Base-by-base conservation (phyloP, 192 early-diverging fungal genomes). In the Coemansia guatemalensis region DNA sequence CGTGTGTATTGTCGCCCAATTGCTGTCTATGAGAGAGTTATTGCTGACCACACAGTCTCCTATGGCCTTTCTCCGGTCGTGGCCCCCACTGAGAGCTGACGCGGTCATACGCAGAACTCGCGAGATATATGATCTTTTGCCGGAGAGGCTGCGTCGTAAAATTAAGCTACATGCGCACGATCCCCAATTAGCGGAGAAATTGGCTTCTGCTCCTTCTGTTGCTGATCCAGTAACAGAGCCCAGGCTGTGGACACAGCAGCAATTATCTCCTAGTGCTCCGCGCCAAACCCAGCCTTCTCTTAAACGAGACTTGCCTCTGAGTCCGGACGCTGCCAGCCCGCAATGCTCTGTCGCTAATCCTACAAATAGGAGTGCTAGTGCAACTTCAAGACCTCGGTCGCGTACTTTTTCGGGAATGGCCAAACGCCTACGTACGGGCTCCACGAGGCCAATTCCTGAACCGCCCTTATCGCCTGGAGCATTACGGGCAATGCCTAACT, bases 1-100 rank as follows among this genome's bases (percentile, higher is more conserved):
- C 29, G 72, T 98, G 11, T 92, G 89, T 75, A 88, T 96, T 44
- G 88, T 96, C 52, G 88, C 90, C 44, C 93, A 93, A 65, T 61
- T 98, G 53, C 67, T 92, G 8, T 56, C 88, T 27, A 91, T 95
- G 62, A 84, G 93, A 20, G 80, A 85, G 57, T 84, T 95, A 47
- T 78, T 96, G 9, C 58, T 96, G 47, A 74, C 77, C 0, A 80
- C 77, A 1, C 47, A 25, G 11, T 54, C 67, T 58, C 76, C 76
- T 17, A 78, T 78, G 76, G 60, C 59, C 1, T 73, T 78, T 41
- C 54, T 78, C 56, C 63, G 76, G 9, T 64, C 70, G 51, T 78
- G 70, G 70, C 76, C 76, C 27, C 76, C 76, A 33, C 55, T 78
- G 53, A 58, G 76, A 3, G 76, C 76, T 23, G 76, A 62, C 14